Evolutionary conservation across 176 grass and related monocot species (phyloP).

Genomic region (Aegilops umbellulata): DNA sequence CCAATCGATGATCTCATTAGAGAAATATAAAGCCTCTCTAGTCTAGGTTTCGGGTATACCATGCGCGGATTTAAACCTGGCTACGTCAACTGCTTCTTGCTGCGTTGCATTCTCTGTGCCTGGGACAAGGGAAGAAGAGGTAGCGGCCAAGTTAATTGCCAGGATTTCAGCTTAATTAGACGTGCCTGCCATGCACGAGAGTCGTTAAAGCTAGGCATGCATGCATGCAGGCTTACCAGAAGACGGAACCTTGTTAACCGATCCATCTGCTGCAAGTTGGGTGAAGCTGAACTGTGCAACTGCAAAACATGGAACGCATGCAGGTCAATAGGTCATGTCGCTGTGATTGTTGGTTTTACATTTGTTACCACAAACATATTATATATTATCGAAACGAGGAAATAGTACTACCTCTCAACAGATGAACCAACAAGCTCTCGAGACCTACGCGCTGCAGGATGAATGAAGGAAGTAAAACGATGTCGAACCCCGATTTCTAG

Average conservation of each 20-base stretch:
- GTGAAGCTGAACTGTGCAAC: neutral
- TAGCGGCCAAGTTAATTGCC: neutral
- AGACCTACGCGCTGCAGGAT: neutral
- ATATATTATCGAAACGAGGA: no score
- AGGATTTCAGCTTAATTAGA: neutral
- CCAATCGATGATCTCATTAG: neutral
- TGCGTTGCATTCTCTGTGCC: slow-evolving; percentile 7
- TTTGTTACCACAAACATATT: neutral
- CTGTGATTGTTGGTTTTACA: neutral
- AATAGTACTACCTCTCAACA: no score
- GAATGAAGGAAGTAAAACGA: neutral
- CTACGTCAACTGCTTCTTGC: neutral
- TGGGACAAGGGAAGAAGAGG: neutral
- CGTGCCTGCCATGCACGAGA: neutral
- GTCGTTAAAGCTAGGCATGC: neutral
- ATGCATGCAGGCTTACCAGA: slow-evolving; percentile 7
- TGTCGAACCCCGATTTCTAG: neutral
- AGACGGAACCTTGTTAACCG: slow-evolving; percentile 22
- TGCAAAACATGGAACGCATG: slow-evolving; percentile 1
- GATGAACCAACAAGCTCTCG: neutral
- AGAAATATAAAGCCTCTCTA: neutral
- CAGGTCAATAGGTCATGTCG: no score
- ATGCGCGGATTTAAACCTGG: neutral
- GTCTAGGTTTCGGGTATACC: neutral
- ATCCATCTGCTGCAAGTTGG: neutral